A percentile compares a stretch with the other conserved stretches of the same genome.
Conservation (phyloP, 2,329 filamentous ascomycete genomes). For the Daldinia eschscholtzii region DNA sequence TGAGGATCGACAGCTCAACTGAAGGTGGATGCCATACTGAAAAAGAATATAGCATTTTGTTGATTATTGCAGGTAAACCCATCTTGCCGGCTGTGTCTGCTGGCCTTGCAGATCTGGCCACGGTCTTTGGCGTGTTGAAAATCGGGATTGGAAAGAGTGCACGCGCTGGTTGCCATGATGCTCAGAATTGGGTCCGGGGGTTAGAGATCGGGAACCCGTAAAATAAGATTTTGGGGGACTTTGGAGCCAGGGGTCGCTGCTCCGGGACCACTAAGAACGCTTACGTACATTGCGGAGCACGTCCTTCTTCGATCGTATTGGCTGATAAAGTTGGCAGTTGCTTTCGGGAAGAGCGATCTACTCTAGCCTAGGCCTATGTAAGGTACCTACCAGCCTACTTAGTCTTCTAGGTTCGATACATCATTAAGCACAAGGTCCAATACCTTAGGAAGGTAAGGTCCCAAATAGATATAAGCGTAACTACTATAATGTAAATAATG, state of each 20-base stretch:
- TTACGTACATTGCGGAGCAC: conserved; percentile 43
- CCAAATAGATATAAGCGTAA: no score
- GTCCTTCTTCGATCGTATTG: conserved; percentile 33
- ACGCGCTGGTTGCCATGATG: conserved; percentile 40
- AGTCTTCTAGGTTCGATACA: not conserved
- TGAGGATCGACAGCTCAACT: conserved; percentile 21
- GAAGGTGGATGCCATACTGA: conserved; percentile 15
- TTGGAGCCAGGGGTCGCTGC: conserved; percentile 20
- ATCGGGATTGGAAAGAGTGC: conserved; percentile 37
- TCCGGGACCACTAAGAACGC: conserved; percentile 30
- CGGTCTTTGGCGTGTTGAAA: conserved; percentile 27
- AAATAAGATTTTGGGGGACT: conserved; percentile 49
- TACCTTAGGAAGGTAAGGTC: no score
- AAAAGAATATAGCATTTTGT: conserved; percentile 13
- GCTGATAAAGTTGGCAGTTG: conserved; percentile 26
- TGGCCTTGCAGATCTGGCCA: conserved; percentile 28
- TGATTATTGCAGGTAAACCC: conserved; percentile 12
- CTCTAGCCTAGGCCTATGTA: conserved; percentile 12
- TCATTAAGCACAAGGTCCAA: not conserved
- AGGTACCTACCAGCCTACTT: conserved; percentile 12
- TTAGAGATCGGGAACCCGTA: conserved; percentile 49
- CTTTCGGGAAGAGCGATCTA: conserved; percentile 31
- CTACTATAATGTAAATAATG: not conserved
- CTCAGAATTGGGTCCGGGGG: conserved; percentile 40
- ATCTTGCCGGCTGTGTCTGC: conserved; percentile 22